Evolutionary conservation across 352 stramenopile genomes (phyloP), one percentile per base, ranked within the genome.

Genomic region (Salisapilia sapeloensis): DNA sequence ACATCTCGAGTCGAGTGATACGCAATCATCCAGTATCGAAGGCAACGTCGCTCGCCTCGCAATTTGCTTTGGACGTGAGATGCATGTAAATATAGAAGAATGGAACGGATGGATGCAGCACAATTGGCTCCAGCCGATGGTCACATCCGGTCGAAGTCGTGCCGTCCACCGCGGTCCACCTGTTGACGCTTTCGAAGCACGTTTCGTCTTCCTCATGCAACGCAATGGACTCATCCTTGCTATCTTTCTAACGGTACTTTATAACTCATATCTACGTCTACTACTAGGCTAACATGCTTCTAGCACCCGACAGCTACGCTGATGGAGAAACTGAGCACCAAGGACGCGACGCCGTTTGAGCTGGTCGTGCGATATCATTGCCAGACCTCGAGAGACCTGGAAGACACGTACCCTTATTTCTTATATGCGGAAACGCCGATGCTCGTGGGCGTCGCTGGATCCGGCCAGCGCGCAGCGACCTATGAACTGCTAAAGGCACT

Each of bases 161-260:
- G 38, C 42, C 8, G 48, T 57, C 29, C 38, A 47, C 6, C 13
- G 60, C 24, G 28, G 35, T 2, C 37, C 40, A 13, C n/a, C 45
- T 0, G 27, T 58, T 12, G 43, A 49, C 22, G 31, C 58, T 6
- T 53, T 60, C 16, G 69, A 85, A 44, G 60, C 52, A 16, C 65
- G 69, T 3, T 82, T 67, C 38, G 38, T 78, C 24, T 75, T 79
- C 32, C 45, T 80, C 24, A 70, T 82, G 60, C 65, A 77, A 23
- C 50, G 53, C 2, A 62, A 77, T 28, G 69, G 65, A 0, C 35
- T 76, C 28, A 22, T 76, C n/a, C 46, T 80, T 12, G 64, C 62
- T 4, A 64, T 76, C 23, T 64, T 81, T 35, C 44, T 65, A 43
- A 60, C 56, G 15, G 33, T 60, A 20, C 29, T 44, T 22, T 20